A percentile compares a stretch with the other conserved stretches of the same genome.
These are phyloP conservation scores for Termitomyces sp. DNA, from an alignment of 768 basidiomycete genomes.

Conservation along the genomic window DNA sequence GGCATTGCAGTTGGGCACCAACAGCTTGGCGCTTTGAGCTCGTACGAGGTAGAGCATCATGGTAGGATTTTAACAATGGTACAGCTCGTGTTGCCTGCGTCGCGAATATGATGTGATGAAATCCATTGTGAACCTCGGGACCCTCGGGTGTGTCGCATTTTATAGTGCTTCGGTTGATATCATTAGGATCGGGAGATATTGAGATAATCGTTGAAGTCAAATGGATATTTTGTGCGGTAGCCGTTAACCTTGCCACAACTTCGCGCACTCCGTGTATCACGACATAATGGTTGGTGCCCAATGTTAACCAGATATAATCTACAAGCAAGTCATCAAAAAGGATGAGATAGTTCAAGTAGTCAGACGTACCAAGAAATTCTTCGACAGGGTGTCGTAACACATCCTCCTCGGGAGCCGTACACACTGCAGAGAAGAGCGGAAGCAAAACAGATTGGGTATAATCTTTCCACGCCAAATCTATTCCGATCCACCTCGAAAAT, in stretches of 20 bases:
- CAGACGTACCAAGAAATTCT: slow-evolving; percentile 53
- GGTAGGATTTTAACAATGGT: slow-evolving; percentile 44
- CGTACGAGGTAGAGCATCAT: slow-evolving; percentile 26
- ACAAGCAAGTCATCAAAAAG: background rate
- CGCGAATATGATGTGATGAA: slow-evolving; percentile 65
- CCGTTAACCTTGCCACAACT: slow-evolving; percentile 47
- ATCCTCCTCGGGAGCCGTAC: slow-evolving; percentile 54
- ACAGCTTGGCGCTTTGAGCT: slow-evolving; percentile 23
- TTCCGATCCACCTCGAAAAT: slow-evolving; percentile 34
- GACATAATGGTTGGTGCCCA: slow-evolving; percentile 67
- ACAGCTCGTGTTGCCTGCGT: slow-evolving; percentile 68
- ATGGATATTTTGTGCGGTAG: slow-evolving; percentile 44
- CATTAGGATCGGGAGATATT: slow-evolving; percentile 32
- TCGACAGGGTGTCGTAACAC: slow-evolving; percentile 55
- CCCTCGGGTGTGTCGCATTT: slow-evolving; percentile 27
- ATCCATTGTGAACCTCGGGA: slow-evolving; percentile 32
- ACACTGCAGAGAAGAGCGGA: slow-evolving; percentile 69
- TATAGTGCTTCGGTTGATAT: slow-evolving; percentile 30
- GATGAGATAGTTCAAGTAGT: background rate
- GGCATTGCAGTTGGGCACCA: slow-evolving; percentile 37
- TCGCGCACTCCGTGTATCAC: slow-evolving; percentile 53
- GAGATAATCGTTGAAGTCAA: slow-evolving; percentile 44
- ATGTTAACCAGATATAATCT: slow-evolving; percentile 70
- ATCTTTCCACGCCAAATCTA: slow-evolving; percentile 45
- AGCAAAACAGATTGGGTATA: slow-evolving; percentile 52